Base-by-base conservation (phyloP, 176 grass and related monocot species). In the Saccharum officinarum region DNA sequence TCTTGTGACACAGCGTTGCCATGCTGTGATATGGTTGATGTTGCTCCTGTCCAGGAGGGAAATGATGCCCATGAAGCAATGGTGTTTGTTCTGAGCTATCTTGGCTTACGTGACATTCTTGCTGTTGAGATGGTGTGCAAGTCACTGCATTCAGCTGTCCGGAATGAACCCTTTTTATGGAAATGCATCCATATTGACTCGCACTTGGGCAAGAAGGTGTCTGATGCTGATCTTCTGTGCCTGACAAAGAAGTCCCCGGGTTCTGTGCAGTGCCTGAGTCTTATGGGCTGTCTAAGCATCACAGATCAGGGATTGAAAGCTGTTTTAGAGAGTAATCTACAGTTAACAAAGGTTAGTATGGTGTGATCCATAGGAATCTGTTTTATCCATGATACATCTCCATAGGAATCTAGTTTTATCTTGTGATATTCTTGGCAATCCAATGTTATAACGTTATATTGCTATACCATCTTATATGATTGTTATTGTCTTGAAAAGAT, bases 231-330 rank as follows among this genome's bases (percentile, higher is more conserved):
- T 61, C 78, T 97, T 76, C 31, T 99, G 5, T 17, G 42, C 46
- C 37, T 99, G 12, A 85, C 94, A 50, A 60, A 71, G 5, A 97
- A 88, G 83, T 76, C 72, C 3, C 86, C 79, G 10, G 94, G 85
- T 61, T 67, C 61, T 82, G 75, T 99, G 57, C 80, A 86, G 81
- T 87, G 82, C 45, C 75, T 99, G 63, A 92, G 76, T 82, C 73
- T 94, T 20, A 49, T 55, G 16, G 16, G 85, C 62, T 97, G 94
- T 64, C 72, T 75, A 52, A 90, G 84, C 33, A 86, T 99, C 86
- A 97, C 97, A 13, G 90, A 99, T 80, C 90, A 91, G 55, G 97
- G 94, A 16, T 50, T 99, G 82, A 96, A 91, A 69, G 59, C 45
- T 67, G 94, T 96, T 76, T 68, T 99, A 15, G 67, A 94, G 42